Evolutionary conservation across 495 filamentous ascomycete genomes (phyloP), one percentile per base, ranked within the genome.

Genomic region (Cercophora sp.): DNA sequence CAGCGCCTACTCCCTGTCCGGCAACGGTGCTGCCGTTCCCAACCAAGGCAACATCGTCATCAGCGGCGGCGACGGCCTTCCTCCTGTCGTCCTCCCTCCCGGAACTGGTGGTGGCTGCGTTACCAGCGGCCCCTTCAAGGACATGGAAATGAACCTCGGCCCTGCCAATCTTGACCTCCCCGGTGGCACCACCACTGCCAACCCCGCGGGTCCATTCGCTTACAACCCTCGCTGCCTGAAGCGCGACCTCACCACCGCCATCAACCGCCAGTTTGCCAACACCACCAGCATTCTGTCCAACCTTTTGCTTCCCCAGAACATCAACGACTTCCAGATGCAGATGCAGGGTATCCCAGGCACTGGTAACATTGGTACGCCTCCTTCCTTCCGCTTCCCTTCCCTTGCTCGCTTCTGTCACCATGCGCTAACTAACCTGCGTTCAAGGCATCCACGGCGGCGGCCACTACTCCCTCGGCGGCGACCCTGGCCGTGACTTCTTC

Each of bases 51-150:
- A 52, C 50, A 45, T 52, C 20, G 26, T 52, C 27, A 31, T 52
- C 39, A 32, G 16, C 27, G 50, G 16, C 15, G 25, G 24, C 22
- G 25, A 24, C 5, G 48, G 23, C 24, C 50, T 52, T 0, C 50
- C 50, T 3, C 87, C 89, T 61, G 84, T 87, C 61, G 74, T 78
- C 42, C 74, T 80, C 5, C 70, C 75, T 0, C 51, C 74, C 1
- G 81, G 78, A 22, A 72, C 62, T 0, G 85, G 85, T 23, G 84
- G 84, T 5, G 85, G 85, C 10, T 87, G 82, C 60, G 70, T 87
- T n/a, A 73, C 66, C 2, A 66, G 63, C 26, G 85, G 83, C 0
- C 81, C 83, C 2, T 84, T 86, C 56, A 66, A 63, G 27, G 57
- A 69, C 58, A 73, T 74, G 58, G 34, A 59, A 1, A 65, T 82